Conservation (phyloP, 2,329 filamentous ascomycete genomes). For the Epichloe uncinata region DNA sequence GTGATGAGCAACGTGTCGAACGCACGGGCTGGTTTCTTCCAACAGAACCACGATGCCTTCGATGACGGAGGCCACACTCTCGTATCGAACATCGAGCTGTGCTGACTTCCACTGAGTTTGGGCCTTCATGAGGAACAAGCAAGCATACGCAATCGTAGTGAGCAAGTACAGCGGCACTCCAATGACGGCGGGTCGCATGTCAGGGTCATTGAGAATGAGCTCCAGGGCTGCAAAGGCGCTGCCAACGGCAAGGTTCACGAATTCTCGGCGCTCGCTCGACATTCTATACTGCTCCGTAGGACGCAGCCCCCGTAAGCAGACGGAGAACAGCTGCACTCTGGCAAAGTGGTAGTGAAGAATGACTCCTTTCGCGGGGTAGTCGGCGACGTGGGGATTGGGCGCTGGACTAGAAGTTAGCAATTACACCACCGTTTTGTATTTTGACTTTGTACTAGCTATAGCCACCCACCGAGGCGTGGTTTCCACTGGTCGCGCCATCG, state of each 20-base stretch:
- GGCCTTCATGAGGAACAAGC: conserved; percentile 21
- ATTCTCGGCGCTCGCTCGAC: conserved; percentile 29
- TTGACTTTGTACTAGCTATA: not conserved
- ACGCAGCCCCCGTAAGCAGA: conserved; percentile 26
- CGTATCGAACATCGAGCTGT: conserved; percentile 16
- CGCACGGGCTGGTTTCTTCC: conserved; percentile 13
- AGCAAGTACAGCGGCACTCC: conserved; percentile 20
- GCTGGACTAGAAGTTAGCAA: conserved; percentile 14
- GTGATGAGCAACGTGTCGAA: conserved; percentile 18
- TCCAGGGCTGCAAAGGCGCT: conserved; percentile 18
- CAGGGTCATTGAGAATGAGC: conserved; percentile 17
- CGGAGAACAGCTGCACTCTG: conserved; percentile 34
- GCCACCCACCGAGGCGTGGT: conserved; percentile 16
- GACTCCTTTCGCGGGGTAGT: conserved; percentile 36
- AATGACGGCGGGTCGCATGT: conserved; percentile 18
- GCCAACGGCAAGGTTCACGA: conserved; percentile 27
- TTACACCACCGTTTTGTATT: not conserved
- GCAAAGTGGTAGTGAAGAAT: conserved; percentile 37
- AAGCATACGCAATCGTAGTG: conserved; percentile 20
- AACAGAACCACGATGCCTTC: conserved; percentile 14
- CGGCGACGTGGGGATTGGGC: conserved; percentile 30
- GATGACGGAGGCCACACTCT: conserved; percentile 16
- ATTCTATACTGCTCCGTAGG: conserved; percentile 24
- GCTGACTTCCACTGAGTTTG: conserved; percentile 17
- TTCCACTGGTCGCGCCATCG: conserved; percentile 25